Conservation (phyloP, 257 asterid species). For the Nicotiana benthamiana region DNA sequence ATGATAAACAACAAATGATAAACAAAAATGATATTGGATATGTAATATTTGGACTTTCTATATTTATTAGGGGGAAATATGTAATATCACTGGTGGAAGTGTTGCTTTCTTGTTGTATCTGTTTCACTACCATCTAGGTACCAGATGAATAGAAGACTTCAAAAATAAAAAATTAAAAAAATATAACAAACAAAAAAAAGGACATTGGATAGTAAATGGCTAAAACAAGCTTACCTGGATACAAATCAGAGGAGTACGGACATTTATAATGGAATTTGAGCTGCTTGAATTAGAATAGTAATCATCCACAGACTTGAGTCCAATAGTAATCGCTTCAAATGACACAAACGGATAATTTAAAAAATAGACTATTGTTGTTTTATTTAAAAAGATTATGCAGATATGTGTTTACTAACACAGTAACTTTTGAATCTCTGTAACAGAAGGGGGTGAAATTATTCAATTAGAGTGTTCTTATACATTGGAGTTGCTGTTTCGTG, state of each 20-base stretch:
- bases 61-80: no score
- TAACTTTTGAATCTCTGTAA: background rate
- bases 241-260: slow-evolving; percentile 73
- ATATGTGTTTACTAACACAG: background rate
- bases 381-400: background rate
- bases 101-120: no score
- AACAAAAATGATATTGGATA: background rate
- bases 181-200: background rate
- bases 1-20: background rate
- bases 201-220: background rate
- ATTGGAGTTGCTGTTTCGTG: background rate
- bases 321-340: no score
- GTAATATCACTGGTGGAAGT: no score
- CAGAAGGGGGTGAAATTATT: background rate
- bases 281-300: slow-evolving; percentile 94
- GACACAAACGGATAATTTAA: background rate
- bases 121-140: no score
- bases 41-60: no score
- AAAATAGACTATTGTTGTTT: background rate
- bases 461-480: background rate
- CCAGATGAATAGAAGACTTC: no score
- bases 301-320: slow-evolving; percentile 93
- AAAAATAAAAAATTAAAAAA: no score
- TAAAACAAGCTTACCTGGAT: slow-evolving; percentile 63
- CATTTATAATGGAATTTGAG: slow-evolving; percentile 68